A percentile compares a stretch with the other conserved stretches of the same genome.
Evolutionary conservation across 1,284 basidiomycete species (phyloP).

Genomic region (Porodaedalea pini): DNA sequence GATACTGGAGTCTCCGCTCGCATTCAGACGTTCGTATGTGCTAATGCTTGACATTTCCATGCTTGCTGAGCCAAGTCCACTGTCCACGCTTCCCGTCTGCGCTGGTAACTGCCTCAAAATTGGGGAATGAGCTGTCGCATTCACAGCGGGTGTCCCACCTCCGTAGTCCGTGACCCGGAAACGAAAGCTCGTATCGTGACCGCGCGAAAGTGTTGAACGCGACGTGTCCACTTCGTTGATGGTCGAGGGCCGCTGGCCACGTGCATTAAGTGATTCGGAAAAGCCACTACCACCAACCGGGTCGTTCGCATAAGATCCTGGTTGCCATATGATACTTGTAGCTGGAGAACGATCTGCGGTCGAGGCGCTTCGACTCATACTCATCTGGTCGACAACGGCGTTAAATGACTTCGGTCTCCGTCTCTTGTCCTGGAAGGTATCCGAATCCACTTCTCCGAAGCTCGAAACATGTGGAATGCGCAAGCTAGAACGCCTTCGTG

Average conservation of each 20-base stretch:
- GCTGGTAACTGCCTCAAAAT: background rate
- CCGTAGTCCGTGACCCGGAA: slow-evolving; percentile 6
- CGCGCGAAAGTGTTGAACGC: background rate
- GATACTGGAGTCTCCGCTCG: slow-evolving; percentile 10
- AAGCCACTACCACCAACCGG: background rate
- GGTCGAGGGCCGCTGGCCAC: background rate
- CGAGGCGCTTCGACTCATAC: background rate
- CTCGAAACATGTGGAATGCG: slow-evolving; percentile 15
- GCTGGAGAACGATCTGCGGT: background rate
- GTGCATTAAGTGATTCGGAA: background rate
- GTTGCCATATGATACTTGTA: background rate
- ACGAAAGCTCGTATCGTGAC: background rate
- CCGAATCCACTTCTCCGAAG: slow-evolving; percentile 11
- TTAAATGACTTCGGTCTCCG: slow-evolving; percentile 8
- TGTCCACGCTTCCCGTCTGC: background rate
- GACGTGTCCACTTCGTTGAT: slow-evolving; percentile 5
- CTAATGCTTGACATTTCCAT: slow-evolving; percentile 5
- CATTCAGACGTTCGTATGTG: slow-evolving; percentile 5
- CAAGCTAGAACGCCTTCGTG: background rate
- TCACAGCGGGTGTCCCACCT: background rate
- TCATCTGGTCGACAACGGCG: slow-evolving; percentile 8
- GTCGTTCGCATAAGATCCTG: background rate
- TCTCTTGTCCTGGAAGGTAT: background rate
- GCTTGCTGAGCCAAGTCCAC: background rate
- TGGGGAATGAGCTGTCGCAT: background rate